Evolutionary conservation across 129 eudicot species (phyloP).

Genomic region (Tagetes patula): DNA sequence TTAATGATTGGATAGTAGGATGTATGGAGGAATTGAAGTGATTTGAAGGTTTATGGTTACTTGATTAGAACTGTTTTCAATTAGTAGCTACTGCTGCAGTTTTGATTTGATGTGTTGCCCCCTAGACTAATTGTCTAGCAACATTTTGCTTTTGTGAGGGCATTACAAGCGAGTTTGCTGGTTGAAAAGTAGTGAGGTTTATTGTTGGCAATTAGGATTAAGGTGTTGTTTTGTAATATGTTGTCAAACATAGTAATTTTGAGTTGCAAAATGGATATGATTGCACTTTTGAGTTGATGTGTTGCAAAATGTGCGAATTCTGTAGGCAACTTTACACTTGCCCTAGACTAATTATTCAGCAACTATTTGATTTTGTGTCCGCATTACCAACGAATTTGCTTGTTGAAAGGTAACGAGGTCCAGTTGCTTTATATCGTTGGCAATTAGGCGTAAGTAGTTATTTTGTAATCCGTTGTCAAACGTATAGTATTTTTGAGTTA

Average conservation of each 20-base stretch:
- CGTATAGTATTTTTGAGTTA: neutral
- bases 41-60: no score
- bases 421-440: neutral
- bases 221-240: no score
- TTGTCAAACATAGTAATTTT: no score
- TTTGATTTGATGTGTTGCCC: neutral
- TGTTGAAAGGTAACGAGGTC: slow-evolving; percentile 17
- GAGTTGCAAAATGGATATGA: no score
- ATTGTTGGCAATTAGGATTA: no score
- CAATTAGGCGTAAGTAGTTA: slow-evolving; percentile 10
- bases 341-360: slow-evolving; percentile 24
- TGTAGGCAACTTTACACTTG: slow-evolving; percentile 3
- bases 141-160: no score
- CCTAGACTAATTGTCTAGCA: no score
- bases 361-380: neutral
- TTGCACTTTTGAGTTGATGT: slow-evolving; percentile 8
- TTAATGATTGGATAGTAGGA: neutral
- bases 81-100: no score
- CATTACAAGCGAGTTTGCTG: no score
- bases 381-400: slow-evolving; percentile 8
- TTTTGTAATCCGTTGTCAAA: neutral
- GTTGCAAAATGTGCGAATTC: slow-evolving; percentile 18
- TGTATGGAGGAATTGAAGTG: neutral
- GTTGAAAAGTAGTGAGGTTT: no score
- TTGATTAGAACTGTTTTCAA: no score